Evolutionary conservation across 2,329 filamentous ascomycete genomes (phyloP), one percentile per base, ranked within the genome.

Genomic region (Botrytis pseudocinerea): DNA sequence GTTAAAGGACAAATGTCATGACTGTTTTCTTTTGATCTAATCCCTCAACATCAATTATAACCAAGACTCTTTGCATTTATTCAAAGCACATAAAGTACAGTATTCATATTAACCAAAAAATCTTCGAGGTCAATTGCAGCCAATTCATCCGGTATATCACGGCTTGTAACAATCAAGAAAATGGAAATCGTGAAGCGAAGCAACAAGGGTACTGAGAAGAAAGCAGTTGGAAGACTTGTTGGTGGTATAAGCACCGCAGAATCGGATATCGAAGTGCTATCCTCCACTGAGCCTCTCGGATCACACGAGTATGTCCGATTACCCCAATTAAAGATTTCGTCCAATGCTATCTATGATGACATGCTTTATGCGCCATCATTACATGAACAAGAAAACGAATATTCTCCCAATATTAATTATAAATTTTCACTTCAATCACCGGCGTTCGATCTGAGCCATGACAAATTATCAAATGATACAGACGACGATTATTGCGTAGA

Each of bases 251-350:
- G 51, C n/a, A 57, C 16, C n/a, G 2, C 51, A 57, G 1, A 18
- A 18, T 18, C n/a, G n/a, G 22, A 62, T 62, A 9, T 18, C 25
- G 8, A 9, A n/a, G 25, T 40, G 25, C 18, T 7, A 25, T 4
- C 35, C 35, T 42, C 38, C 35, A n/a, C 35, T n/a, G 35, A 62
- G n/a, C 25, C 38, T 42, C 60, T 54, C 35, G 28, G 3, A 18
- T 62, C 35, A 40, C 25, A 12, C 32, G 64, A 54, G 16, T 4
- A 40, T 64, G 5, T 46, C 22, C n/a, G 6, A 25, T 32, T 18
- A 5, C 2, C 18, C 6, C 9, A 1, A 64, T 7, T 1, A 2
- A 12, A 46, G 1, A 35, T 12, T 2, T 22, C 18, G 18, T 9
- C 14, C 28, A 14, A 64, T 64, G 28, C 44, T 35, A 1, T 46